Conservation (phyloP, 2,329 filamentous ascomycete genomes). For the Talaromyces funiculosus region DNA sequence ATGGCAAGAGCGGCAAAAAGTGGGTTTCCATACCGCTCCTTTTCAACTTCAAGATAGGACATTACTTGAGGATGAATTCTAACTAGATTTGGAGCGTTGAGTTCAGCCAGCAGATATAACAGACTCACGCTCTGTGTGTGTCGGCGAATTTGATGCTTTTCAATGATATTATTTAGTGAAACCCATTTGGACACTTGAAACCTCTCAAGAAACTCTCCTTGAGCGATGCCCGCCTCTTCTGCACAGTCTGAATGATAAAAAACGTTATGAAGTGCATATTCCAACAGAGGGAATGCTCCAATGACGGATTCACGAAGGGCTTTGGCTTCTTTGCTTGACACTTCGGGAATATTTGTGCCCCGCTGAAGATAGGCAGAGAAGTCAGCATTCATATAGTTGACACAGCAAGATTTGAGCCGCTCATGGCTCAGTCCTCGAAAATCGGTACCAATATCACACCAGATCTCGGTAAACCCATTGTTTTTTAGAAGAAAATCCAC, state of each 20-base stretch:
- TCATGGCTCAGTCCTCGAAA: constrained; percentile 32
- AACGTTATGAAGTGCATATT: not conserved
- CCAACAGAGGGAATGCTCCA: not conserved
- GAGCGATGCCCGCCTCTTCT: not conserved
- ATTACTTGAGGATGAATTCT: not conserved
- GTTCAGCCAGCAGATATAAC: not conserved
- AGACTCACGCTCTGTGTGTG: not conserved
- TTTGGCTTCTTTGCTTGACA: not conserved
- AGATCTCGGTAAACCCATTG: constrained; percentile 25
- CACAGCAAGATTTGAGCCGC: constrained; percentile 28
- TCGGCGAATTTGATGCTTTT: not conserved
- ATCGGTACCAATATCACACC: constrained; percentile 25
- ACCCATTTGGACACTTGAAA: not conserved
- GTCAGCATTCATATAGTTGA: not conserved
- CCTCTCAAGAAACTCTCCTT: not conserved
- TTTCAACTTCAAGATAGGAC: not conserved
- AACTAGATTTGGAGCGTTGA: not conserved
- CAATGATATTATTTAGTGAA: not conserved
- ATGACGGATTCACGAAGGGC: not conserved
- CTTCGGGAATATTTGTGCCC: not conserved
- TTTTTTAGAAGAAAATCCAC: constrained; percentile 38
- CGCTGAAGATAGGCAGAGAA: not conserved
- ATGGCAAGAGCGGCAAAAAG: not conserved
- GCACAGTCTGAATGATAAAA: not conserved
- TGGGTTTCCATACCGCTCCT: not conserved